phyloP scores from a whole-genome alignment of 805 yeast species.

The Candida tammaniensis region DNA sequence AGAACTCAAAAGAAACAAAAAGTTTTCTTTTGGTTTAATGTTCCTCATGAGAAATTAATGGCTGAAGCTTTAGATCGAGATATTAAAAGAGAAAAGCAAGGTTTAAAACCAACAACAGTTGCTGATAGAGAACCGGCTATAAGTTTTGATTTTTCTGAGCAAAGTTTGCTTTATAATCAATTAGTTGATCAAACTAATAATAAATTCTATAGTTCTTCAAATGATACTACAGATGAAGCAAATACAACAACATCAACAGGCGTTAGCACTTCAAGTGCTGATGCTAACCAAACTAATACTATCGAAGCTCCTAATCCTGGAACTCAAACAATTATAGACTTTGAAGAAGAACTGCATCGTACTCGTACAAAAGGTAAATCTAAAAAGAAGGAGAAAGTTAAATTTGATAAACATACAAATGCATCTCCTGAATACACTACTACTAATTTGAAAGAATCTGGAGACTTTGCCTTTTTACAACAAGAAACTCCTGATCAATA shows the following conservation, averaged over 20 bases:
- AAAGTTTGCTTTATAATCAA: constrained; percentile 52
- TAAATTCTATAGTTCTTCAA: constrained; percentile 26
- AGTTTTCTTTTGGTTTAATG: constrained; percentile 95
- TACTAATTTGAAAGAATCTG: constrained; percentile 9
- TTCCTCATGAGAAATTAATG: constrained; percentile 88
- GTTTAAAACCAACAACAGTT: constrained; percentile 67
- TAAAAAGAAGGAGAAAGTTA: constrained; percentile 4
- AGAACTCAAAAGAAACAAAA: constrained; percentile 96
- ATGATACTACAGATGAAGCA: constrained; percentile 7
- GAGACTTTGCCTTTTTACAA: constrained; percentile 16
- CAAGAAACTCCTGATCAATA: constrained; percentile 23
- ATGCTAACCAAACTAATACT: constrained; percentile 1
- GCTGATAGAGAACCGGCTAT: constrained; percentile 77
- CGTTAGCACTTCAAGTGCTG: background rate
- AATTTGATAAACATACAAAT: constrained; percentile 2
- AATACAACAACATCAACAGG: constrained; percentile 6
- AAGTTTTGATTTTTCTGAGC: constrained; percentile 65
- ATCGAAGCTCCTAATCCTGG: background rate
- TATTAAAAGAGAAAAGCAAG: constrained; percentile 66
- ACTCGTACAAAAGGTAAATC: background rate
- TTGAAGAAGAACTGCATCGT: constrained; percentile 1
- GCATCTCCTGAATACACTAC: constrained; percentile 12
- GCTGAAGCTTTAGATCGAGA: constrained; percentile 93
- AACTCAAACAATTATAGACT: background rate
- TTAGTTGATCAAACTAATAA: constrained; percentile 35